Evolutionary conservation across 176 grass and related monocot genomes (phyloP), one percentile per base, ranked within the genome.

Genomic region (Metroxylon sagu): DNA sequence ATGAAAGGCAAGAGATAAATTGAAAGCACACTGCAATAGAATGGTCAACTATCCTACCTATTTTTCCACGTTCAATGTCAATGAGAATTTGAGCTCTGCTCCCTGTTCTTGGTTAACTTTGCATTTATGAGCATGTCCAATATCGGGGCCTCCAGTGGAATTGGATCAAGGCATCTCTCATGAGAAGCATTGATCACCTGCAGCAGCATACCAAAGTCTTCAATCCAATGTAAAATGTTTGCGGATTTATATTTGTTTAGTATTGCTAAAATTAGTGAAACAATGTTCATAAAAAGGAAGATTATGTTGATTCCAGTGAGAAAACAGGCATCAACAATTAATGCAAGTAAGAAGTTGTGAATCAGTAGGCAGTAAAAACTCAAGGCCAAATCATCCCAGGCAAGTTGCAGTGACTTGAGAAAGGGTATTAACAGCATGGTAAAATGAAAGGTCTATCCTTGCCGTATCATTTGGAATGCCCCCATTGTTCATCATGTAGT

Each of bases 121-220:
- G 78, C 66, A 60, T 66, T 93, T 68, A 98, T 93, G 49, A 98
- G 94, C 67, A 83, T 98, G 81, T 98, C 85, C 53, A 98, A 64
- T 67, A 98, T 98, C n/a, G 94, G 88, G 43, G 84, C 55, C 69
- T 98, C 94, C 48, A 98, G 77, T 48, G 94, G 88, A 59, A 83
- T 93, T 4, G 94, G 94, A 57, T 98, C 94, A 60, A 92, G 82
- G 58, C 94, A 98, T 72, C 94, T 93, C 76, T 98, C 94, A 2
- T 98, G 94, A 26, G 84, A 88, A 73, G 94, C 84, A 81, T 71
- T 91, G 70, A 85, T 89, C 63, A 93, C 94, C 93, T 97, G 78
- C 70, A 78, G 14, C 79, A 21, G 31, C 26, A 39, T 62, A 48
- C 15, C 39, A 48, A 59, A 79, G 53, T 43, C 67, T 56, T 27